Percentiles rank a stretch among this genome's conserved stretches.
These are phyloP conservation scores for Elongisporangium anandrum DNA, from an alignment of 352 stramenopile species.

Conservation along the genomic window DNA sequence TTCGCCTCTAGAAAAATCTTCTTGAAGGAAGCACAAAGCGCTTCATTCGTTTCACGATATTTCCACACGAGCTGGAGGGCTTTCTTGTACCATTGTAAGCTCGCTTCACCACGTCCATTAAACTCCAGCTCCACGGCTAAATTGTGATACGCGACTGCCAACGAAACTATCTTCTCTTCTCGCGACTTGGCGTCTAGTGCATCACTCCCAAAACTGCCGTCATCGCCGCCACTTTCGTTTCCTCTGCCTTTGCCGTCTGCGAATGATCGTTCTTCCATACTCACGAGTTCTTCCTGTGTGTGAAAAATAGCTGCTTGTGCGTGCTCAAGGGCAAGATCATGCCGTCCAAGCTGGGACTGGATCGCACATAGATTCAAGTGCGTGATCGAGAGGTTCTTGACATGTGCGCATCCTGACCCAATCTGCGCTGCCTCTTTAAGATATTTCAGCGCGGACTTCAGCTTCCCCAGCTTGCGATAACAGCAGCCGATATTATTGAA, in stretches of 20 bases:
- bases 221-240: slow-evolving; percentile 2
- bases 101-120: slow-evolving; percentile 59
- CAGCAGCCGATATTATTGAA: slow-evolving; percentile 83
- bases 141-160: slow-evolving; percentile 81
- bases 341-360: slow-evolving; percentile 64
- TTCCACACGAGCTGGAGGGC: slow-evolving; percentile 61
- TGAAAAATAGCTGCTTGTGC: slow-evolving; percentile 80
- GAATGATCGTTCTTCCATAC: slow-evolving; percentile 21
- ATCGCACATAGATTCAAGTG: slow-evolving; percentile 81
- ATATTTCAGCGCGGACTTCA: slow-evolving; percentile 73
- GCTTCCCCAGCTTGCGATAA: slow-evolving; percentile 72
- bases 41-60: slow-evolving; percentile 55
- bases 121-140: slow-evolving; percentile 77
- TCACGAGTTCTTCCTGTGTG: slow-evolving; percentile 74
- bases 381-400: slow-evolving; percentile 79
- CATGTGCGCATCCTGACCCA: slow-evolving; percentile 40
- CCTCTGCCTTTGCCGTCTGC: slow-evolving; percentile 7
- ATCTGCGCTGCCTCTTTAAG: slow-evolving; percentile 64
- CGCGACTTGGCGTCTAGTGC: slow-evolving; percentile 49
- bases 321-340: slow-evolving; percentile 69
- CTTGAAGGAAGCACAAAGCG: slow-evolving; percentile 65
- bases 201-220: slow-evolving; percentile 17
- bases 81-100: slow-evolving; percentile 85
- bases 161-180: slow-evolving; percentile 73
- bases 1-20: slow-evolving; percentile 71